These are phyloP conservation scores for Epichloe brachyelytri DNA, from an alignment of 2,329 filamentous ascomycete species.

Conservation along the genomic window DNA sequence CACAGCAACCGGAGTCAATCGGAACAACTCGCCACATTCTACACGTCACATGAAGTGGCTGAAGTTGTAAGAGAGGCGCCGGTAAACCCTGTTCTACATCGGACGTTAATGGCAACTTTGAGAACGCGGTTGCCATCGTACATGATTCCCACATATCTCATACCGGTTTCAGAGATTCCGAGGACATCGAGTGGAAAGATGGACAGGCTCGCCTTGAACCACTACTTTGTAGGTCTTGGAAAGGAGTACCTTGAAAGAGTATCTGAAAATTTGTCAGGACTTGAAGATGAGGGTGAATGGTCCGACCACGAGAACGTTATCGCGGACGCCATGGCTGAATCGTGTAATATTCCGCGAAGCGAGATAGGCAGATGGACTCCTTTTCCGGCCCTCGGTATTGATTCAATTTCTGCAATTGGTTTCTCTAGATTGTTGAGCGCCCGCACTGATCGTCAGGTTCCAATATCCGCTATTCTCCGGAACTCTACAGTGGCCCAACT, in stretches of 20 bases:
- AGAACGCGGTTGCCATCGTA: conserved; percentile 51
- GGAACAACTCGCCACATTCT: conserved; percentile 56
- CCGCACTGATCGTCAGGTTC: conserved; percentile 32
- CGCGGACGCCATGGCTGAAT: conserved; percentile 37
- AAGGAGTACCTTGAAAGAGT: conserved; percentile 29
- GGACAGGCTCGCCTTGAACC: conserved; percentile 43
- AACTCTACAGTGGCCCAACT: conserved; percentile 54
- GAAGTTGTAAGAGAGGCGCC: conserved; percentile 24
- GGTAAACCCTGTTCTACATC: conserved; percentile 21
- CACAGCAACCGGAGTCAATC: conserved; percentile 22
- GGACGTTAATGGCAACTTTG: conserved; percentile 41
- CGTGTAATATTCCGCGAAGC: conserved; percentile 30
- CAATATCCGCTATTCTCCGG: conserved; percentile 58
- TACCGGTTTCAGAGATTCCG: conserved; percentile 58
- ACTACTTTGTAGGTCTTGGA: conserved; percentile 33
- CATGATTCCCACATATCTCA: conserved; percentile 64
- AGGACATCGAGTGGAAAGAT: conserved; percentile 64
- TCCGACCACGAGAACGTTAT: conserved; percentile 43
- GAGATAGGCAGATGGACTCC: conserved; percentile 53
- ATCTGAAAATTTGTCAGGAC: conserved; percentile 14
- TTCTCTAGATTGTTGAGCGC: conserved; percentile 46
- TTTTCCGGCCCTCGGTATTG: conserved; percentile 65
- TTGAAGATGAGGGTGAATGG: conserved; percentile 29
- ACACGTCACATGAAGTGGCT: conserved; percentile 32
- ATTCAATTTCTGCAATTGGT: conserved; percentile 70